phyloP scores from a whole-genome alignment of 2,329 filamentous ascomycete genomes.

The Mariannaea sp. region DNA sequence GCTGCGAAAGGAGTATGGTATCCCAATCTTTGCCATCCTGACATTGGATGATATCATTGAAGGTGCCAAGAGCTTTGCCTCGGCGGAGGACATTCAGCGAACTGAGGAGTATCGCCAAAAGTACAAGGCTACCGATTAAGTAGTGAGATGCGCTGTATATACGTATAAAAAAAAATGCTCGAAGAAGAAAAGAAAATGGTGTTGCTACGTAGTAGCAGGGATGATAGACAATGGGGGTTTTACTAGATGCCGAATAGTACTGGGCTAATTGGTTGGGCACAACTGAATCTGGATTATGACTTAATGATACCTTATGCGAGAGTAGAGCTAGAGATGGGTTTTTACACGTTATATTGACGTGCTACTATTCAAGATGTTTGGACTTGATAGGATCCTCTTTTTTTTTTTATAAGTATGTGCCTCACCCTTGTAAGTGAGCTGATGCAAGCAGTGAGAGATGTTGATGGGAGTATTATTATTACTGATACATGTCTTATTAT shows the following conservation, averaged over 20 bases:
- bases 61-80: slow-evolving; percentile 66
- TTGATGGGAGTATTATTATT: neutral
- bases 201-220: neutral
- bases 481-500: slow-evolving; percentile 2
- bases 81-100: slow-evolving; percentile 64
- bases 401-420: no score
- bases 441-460: neutral
- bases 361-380: no score
- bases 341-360: neutral
- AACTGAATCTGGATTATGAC: neutral
- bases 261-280: neutral
- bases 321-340: neutral
- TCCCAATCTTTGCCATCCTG: slow-evolving; percentile 83
- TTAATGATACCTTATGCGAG: neutral
- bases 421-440: neutral
- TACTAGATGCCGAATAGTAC: neutral
- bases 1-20: slow-evolving; percentile 79
- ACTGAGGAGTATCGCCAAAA: slow-evolving; percentile 75
- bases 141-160: neutral
- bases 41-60: slow-evolving; percentile 83
- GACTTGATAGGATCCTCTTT: no score
- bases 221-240: slow-evolving; percentile 15
- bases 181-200: neutral
- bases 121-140: slow-evolving; percentile 64
- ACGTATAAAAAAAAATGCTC: neutral